Conservation (phyloP, 768 basidiomycete genomes). For the Obba rivulosa region DNA sequence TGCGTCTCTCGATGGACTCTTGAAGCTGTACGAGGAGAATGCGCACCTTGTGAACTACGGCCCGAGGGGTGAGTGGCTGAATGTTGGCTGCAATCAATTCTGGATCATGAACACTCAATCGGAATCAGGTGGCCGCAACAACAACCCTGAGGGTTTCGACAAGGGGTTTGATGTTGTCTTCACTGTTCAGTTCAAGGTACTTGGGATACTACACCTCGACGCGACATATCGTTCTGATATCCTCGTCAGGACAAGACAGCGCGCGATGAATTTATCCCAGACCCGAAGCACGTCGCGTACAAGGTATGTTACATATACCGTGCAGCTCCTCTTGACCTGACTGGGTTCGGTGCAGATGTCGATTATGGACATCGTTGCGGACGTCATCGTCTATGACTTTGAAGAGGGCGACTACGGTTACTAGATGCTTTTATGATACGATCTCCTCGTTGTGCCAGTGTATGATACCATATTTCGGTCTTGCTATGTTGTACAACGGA, state of each 20-base stretch:
- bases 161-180: conserved; percentile 9
- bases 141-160: conserved; percentile 10
- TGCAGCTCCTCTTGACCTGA: neutral
- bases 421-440: neutral
- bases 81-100: no score
- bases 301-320: neutral
- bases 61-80: conserved; percentile 1
- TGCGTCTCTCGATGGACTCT: conserved; percentile 1
- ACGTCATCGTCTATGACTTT: conserved; percentile 8
- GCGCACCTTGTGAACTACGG: conserved; percentile 5
- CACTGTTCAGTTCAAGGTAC: conserved; percentile 8
- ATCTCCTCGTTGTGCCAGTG: neutral
- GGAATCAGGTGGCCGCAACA: conserved; percentile 3
- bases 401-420: conserved; percentile 7
- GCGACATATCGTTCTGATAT: neutral
- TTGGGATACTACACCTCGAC: neutral
- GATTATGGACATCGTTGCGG: conserved; percentile 7
- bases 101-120: neutral
- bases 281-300: conserved; percentile 6
- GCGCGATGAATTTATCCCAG: conserved; percentile 8
- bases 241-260: neutral
- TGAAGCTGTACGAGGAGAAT: conserved; percentile 8
- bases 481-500: no score
- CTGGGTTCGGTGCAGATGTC: neutral
- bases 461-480: no score